Evolutionary conservation across 2,329 filamentous ascomycete genomes (phyloP).

Genomic region (Sodiomyces alkalinus): DNA sequence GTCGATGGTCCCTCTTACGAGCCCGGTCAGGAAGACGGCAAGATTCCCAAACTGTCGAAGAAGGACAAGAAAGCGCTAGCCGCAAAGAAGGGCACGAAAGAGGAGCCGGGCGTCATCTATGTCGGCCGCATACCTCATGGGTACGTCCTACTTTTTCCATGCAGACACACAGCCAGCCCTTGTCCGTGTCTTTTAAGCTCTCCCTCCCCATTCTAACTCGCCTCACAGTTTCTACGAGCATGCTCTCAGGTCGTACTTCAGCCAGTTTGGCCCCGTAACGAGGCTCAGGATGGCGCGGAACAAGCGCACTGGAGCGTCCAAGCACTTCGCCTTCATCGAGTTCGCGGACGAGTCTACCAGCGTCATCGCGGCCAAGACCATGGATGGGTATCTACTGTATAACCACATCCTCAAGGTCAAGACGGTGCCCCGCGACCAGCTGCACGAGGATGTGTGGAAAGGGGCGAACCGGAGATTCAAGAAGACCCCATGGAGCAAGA

Average conservation of each 20-base stretch:
- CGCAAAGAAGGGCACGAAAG: constrained; percentile 24
- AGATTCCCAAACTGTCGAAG: constrained; percentile 32
- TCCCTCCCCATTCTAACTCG: constrained; percentile 12
- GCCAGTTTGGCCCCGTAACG: constrained; percentile 71
- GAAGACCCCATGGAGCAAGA: constrained; percentile 56
- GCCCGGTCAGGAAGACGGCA: constrained; percentile 33
- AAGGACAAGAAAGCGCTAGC: constrained; percentile 21
- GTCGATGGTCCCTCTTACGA: constrained; percentile 23
- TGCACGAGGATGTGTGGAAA: constrained; percentile 75
- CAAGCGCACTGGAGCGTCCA: constrained; percentile 77
- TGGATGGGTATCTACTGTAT: constrained; percentile 96
- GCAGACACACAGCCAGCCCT: no score
- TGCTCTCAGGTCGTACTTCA: constrained; percentile 86
- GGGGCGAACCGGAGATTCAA: constrained; percentile 86
- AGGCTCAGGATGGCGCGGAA: constrained; percentile 63
- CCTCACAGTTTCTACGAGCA: constrained; percentile 76
- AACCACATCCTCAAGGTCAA: constrained; percentile 87
- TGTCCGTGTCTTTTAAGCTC: no score
- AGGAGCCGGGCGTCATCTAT: constrained; percentile 68
- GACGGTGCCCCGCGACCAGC: constrained; percentile 56
- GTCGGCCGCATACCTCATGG: constrained; percentile 74
- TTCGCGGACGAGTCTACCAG: constrained; percentile 62
- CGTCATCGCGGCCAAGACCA: constrained; percentile 82
- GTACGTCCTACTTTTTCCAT: no score
- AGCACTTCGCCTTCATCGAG: constrained; percentile 92